These are phyloP conservation scores for Paulownia fortunei DNA, from an alignment of 257 asterid species.

Conservation along the genomic window DNA sequence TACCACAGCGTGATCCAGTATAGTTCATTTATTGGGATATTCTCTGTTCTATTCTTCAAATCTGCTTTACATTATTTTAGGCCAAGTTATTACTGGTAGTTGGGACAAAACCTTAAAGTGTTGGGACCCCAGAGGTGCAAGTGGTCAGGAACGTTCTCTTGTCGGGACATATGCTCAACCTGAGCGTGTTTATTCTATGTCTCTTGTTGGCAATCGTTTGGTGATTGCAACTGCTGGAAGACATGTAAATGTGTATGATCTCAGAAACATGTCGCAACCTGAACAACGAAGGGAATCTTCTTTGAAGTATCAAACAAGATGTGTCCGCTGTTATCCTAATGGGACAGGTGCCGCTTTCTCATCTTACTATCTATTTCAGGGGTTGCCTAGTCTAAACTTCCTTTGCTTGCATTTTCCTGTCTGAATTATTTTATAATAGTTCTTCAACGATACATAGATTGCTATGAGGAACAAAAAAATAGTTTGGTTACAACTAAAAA, in stretches of 20 bases:
- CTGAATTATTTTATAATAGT: not conserved
- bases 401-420: not conserved
- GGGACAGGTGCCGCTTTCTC: slow-evolving; percentile 74
- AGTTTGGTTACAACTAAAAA: not conserved
- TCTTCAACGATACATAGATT: not conserved
- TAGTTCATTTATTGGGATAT: not conserved
- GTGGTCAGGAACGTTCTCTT: slow-evolving; percentile 87
- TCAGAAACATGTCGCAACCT: slow-evolving; percentile 94
- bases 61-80: slow-evolving; percentile 40
- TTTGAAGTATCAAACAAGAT: slow-evolving; percentile 92
- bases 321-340: slow-evolving; percentile 90
- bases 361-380: slow-evolving; percentile 14
- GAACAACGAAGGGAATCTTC: slow-evolving; percentile 96
- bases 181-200: slow-evolving; percentile 95
- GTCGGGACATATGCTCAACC: slow-evolving; percentile 90
- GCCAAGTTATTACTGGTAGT: slow-evolving; percentile 98
- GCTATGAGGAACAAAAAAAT: no score
- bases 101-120: slow-evolving; percentile 98
- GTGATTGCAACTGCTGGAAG: slow-evolving; percentile 99
- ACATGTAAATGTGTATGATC: slow-evolving; percentile 92
- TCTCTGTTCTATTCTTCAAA: not conserved
- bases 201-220: slow-evolving; percentile 84
- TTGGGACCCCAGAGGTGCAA: slow-evolving; percentile 99
- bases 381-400: not conserved
- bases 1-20: not conserved